Percentiles rank a stretch among this genome's conserved stretches.
Conservation (phyloP, 1,284 basidiomycete genomes). For the Cerioporus squamosus region DNA sequence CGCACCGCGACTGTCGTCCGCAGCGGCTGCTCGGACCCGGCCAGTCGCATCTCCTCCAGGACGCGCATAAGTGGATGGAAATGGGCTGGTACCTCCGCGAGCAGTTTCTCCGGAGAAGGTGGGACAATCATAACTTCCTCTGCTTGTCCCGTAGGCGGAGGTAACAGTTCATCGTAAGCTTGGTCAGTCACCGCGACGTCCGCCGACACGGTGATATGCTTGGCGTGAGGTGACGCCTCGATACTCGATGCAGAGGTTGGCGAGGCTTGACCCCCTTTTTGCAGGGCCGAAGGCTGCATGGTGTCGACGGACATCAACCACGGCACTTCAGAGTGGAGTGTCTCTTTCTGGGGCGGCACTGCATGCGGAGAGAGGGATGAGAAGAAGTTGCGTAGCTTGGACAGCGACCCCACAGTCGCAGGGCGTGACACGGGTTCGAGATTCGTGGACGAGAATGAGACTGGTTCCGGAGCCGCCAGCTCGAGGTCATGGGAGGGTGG, state of each 20-base stretch:
- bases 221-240: no score
- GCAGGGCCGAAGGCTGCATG: no score
- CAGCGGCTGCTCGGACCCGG: constrained; percentile 38
- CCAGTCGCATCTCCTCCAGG: constrained; percentile 30
- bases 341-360: not conserved
- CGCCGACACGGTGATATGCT: no score
- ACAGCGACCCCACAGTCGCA: constrained; percentile 6
- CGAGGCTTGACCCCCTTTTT: no score
- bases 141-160: no score
- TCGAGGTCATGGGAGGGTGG: not conserved
- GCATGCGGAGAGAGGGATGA: not conserved
- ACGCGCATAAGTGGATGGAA: constrained; percentile 19
- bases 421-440: not conserved
- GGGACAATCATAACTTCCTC: not conserved
- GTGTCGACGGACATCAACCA: no score
- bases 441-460: not conserved
- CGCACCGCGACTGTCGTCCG: constrained; percentile 45
- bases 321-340: no score
- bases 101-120: not conserved
- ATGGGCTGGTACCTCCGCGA: constrained; percentile 6
- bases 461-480: not conserved
- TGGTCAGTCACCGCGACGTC: no score
- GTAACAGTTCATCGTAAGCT: no score
- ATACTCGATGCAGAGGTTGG: no score
- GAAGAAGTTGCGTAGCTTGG: not conserved